Percentiles rank a stretch among this genome's conserved stretches.
phyloP scores from a whole-genome alignment of 441 rosid species.

The Euphorbia schlechtendalii region DNA sequence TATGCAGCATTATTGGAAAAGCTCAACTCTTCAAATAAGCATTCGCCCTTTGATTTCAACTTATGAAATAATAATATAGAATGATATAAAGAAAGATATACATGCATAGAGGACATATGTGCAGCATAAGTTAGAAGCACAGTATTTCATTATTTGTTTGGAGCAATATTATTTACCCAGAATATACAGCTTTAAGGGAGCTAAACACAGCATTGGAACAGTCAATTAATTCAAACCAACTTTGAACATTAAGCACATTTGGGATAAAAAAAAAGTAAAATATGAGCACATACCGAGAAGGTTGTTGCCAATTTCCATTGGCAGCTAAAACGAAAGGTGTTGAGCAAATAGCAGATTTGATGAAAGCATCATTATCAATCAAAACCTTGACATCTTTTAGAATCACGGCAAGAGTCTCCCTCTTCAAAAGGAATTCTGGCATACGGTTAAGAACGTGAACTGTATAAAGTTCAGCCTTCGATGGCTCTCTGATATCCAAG shows the following conservation, averaged over 20 bases:
- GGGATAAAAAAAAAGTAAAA: background rate
- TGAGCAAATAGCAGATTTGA: constrained; percentile 48
- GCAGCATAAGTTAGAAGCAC: background rate
- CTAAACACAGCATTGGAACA: background rate
- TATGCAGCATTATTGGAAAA: background rate
- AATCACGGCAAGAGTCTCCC: constrained; percentile 62
- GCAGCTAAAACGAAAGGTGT: constrained; percentile 84
- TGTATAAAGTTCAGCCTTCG: constrained; percentile 75
- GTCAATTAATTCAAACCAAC: background rate
- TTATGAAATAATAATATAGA: background rate
- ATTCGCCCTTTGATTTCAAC: background rate
- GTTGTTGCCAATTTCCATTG: constrained; percentile 88
- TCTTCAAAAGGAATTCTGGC: constrained; percentile 71
- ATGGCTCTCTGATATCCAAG: constrained; percentile 67
- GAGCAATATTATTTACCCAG: constrained; percentile 3
- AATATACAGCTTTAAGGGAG: background rate
- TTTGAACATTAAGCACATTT: constrained; percentile 9
- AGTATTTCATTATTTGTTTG: background rate
- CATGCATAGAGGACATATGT: background rate
- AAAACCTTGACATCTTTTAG: constrained; percentile 76
- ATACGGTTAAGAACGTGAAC: constrained; percentile 76
- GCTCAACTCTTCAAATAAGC: background rate
- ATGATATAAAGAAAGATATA: background rate
- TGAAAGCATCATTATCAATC: constrained; percentile 56
- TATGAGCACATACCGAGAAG: constrained; percentile 59